A percentile compares a stretch with the other conserved stretches of the same genome.
These are phyloP conservation scores for Pichia sp. DNA, from an alignment of 1,139 yeast genomes.

Conservation along the genomic window DNA sequence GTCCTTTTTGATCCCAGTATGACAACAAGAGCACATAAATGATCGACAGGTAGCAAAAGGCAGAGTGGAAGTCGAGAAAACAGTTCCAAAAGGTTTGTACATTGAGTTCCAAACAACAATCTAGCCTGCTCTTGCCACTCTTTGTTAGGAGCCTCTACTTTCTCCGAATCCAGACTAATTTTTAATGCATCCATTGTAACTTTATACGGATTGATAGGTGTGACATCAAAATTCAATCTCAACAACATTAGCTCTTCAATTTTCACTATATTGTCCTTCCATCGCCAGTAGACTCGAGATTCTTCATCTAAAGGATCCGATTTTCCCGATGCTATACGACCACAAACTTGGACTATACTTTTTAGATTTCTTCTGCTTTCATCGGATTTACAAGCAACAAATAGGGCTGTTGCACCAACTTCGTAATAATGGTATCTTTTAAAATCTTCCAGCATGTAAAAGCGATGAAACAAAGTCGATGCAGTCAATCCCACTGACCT, in stretches of 20 bases:
- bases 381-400: constrained; percentile 44
- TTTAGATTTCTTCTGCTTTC: constrained; percentile 39
- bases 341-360: constrained; percentile 39
- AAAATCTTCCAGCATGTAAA: constrained; percentile 37
- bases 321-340: constrained; percentile 35
- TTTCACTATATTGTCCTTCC: constrained; percentile 38
- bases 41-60: constrained; percentile 16
- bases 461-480: constrained; percentile 40
- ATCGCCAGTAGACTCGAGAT: constrained; percentile 39
- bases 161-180: constrained; percentile 7
- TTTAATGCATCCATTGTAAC: constrained; percentile 15
- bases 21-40: constrained; percentile 20
- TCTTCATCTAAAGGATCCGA: constrained; percentile 35
- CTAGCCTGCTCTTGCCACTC: constrained; percentile 16
- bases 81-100: constrained; percentile 21
- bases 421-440: constrained; percentile 33
- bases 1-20: constrained; percentile 16
- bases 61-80: constrained; percentile 22
- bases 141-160: background rate
- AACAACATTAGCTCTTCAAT: constrained; percentile 40
- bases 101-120: constrained; percentile 15
- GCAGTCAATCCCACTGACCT: constrained; percentile 41
- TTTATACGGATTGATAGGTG: constrained; percentile 35
- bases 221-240: constrained; percentile 42
- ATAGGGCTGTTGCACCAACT: constrained; percentile 40